Evolutionary conservation across 2,329 filamentous ascomycete species (phyloP).

Genomic region (Penicillium sclerotiorum): DNA sequence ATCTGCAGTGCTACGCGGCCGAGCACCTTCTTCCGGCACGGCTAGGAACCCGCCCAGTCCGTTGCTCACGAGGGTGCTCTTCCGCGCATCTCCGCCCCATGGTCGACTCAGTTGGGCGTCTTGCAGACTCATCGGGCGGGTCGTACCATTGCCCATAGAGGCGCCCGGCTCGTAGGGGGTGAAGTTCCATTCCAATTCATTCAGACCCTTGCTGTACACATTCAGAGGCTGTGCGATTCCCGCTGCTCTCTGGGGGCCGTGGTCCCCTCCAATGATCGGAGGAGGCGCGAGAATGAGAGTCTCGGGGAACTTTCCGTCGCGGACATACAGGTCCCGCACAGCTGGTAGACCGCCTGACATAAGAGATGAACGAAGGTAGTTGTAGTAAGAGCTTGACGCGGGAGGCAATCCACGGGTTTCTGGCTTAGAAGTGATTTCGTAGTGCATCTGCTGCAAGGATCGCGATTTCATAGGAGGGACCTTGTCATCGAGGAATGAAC

Average conservation of each 20-base stretch:
- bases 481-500: conserved; percentile 58
- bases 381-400: conserved; percentile 69
- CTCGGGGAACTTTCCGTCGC: conserved; percentile 81
- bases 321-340: conserved; percentile 78
- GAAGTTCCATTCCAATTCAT: conserved; percentile 70
- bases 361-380: conserved; percentile 82
- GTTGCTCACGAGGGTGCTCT: conserved; percentile 67
- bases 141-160: conserved; percentile 38
- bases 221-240: conserved; percentile 60
- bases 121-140: conserved; percentile 51
- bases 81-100: conserved; percentile 62
- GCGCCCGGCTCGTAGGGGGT: conserved; percentile 59
- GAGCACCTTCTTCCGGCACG: conserved; percentile 55
- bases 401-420: conserved; percentile 60
- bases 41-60: conserved; percentile 68
- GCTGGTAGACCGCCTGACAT: conserved; percentile 73
- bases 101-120: conserved; percentile 54
- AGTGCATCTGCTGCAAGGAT: conserved; percentile 73
- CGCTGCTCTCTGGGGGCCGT: conserved; percentile 25
- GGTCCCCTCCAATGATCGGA: conserved; percentile 49
- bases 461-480: conserved; percentile 68
- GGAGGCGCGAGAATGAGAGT: conserved; percentile 73
- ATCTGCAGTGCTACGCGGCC: conserved; percentile 39
- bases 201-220: conserved; percentile 67
- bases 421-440: conserved; percentile 69